Evolutionary conservation across 331 rosid genomes (phyloP), one percentile per base, ranked within the genome.

Genomic region (Spiraea crenata): DNA sequence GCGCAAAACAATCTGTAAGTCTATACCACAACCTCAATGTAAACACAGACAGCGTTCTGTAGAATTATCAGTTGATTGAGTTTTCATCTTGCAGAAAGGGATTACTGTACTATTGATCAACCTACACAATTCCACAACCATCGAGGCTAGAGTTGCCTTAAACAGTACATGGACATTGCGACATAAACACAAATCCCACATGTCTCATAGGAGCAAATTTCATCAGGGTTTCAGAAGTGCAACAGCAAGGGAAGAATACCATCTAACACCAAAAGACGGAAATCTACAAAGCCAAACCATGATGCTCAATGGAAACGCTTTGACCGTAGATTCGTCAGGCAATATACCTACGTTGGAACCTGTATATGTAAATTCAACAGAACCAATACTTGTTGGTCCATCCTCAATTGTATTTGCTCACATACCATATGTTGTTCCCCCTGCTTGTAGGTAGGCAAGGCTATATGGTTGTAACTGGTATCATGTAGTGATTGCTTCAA

Each of bases 1-100:
- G 99, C 46, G 86, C 99, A 66, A 95, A 91, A 76, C 79, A 85
- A 82, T 95, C 98, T 3, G 97, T 95, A 74, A 82, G 99, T 83
- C 37, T 17, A 55, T 25, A 63, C 45, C 16, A 37, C 4, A 37
- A 25, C 57, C 67, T 63, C 38, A 14, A 20, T 31, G 37, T 57
- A 11, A 71, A 54, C 6, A 40, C n/a, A 65, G 25, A 48, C 42
- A 14, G n/a, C 58, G 37, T 51, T 38, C 47, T 35, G 5, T 15
- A 57, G 35, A 45, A 51, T 62, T 50, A 25, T 25, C 45, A 51
- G 69, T 84, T 82, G 68, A 84, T 73, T 54, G 51, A 35, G 39
- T 52, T 64, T 71, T 35, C 67, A 34, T 82, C 31, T 55, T 79
- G 50, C 92, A 91, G 97, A 85, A 74, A 65, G 99, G 99, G 68